phyloP scores from a whole-genome alignment of 306 rosid species.

The Gleditsia sinensis region DNA sequence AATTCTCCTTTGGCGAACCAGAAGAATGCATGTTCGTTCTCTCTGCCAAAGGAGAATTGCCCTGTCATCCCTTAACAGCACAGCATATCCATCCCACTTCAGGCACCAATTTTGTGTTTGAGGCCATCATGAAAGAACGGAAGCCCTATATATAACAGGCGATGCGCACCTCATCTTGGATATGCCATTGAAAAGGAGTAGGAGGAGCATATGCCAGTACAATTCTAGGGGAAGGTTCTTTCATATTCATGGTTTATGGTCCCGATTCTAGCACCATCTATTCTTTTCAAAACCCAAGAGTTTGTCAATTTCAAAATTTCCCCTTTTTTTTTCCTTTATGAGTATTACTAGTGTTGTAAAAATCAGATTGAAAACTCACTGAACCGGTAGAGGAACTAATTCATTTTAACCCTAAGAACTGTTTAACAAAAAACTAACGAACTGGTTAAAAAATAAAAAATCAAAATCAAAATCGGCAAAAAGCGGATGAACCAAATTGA shows the following conservation, averaged over 20 bases:
- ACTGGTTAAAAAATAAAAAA: too few relatives aligned
- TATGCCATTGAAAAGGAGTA: constrained; percentile 48
- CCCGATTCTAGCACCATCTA: constrained; percentile 27
- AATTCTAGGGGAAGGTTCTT: constrained; percentile 42
- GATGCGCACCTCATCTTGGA: constrained; percentile 48
- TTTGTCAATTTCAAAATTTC: constrained; percentile 22
- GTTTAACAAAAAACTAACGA: too few relatives aligned
- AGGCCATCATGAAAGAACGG: constrained; percentile 20
- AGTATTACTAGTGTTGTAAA: too few relatives aligned
- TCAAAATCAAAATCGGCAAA: too few relatives aligned
- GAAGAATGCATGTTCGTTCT: constrained; percentile 35
- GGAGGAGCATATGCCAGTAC: constrained; percentile 42
- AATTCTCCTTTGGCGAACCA: constrained; percentile 89
- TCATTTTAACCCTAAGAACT: too few relatives aligned
- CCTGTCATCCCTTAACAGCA: constrained; percentile 69
- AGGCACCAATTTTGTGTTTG: constrained; percentile 22
- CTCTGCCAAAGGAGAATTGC: constrained; percentile 74
- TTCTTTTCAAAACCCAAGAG: constrained; percentile 18
- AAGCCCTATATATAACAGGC: constrained; percentile 31
- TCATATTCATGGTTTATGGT: constrained; percentile 38
- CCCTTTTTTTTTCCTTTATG: too few relatives aligned
- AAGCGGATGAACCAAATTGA: too few relatives aligned
- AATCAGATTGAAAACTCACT: too few relatives aligned
- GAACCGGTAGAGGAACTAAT: too few relatives aligned
- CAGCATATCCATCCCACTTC: constrained; percentile 26